Evolutionary conservation across 352 stramenopile genomes (phyloP), one percentile per base, ranked within the genome.

Genomic region (Phytopythium aichiense): DNA sequence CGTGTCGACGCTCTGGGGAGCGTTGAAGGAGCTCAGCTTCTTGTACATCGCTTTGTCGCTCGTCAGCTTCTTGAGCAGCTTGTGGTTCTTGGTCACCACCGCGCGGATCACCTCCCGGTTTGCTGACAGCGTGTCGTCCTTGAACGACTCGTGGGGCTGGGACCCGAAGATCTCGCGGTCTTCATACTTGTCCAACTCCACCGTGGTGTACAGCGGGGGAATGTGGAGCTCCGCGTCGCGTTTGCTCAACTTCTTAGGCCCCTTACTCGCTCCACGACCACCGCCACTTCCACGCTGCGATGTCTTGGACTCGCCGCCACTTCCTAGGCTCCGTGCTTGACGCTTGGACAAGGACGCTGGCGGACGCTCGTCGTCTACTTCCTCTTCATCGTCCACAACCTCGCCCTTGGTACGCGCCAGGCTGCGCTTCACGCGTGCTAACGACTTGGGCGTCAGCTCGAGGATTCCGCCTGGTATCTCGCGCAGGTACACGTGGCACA

Each of bases 61-160:
- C 28, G 76, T 87, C 2, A 91, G 66, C 42, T 74, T 77, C 69
- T 89, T 85, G 15, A 93, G 63, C 49, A 91, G n/a, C 61, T 86
- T 81, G 65, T 87, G 63, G 64, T 93, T 82, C 56, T 79, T 77
- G 40, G 80, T 90, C 20, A 91, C 61, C 46, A 91, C 84, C 0
- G 81, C 81, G 3, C 84, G 81, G 31, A 91, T 65, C 16, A 93
- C 77, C 56, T 93, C 84, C 16, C 83, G 81, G 45, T 77, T 76
- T 30, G 71, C 76, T 8, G 78, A 74, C 3, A 78, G 57, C 37
- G 79, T 71, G 56, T 93, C 81, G 4, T 85, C 72, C 56, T 65
- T 76, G 42, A 74, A 72, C 9, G 66, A 48, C 9, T 62, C 31
- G 25, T 87, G 71, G 2, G 61, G 66, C 15, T 93, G 80, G 13